These are phyloP conservation scores for Oenanthe sinensis DNA, from an alignment of 129 eudicot species.

Conservation along the genomic window DNA sequence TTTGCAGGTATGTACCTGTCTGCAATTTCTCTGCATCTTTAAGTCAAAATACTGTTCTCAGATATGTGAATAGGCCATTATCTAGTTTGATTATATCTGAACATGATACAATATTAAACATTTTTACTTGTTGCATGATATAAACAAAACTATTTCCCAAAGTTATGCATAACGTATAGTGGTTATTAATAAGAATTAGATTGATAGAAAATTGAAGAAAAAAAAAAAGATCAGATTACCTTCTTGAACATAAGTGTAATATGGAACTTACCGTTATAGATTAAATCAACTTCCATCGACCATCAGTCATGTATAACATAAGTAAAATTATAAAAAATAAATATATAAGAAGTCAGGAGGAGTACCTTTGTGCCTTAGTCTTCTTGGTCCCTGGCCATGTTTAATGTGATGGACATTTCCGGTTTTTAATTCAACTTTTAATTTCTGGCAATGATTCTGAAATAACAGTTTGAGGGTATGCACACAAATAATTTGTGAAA, in stretches of 20 bases:
- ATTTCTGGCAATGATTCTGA: not conserved
- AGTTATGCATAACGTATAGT: not conserved
- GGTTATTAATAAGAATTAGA: not conserved
- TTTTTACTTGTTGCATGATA: not conserved
- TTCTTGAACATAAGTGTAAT: not conserved
- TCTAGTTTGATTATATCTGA: not conserved
- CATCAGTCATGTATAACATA: not conserved
- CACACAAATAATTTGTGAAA: not conserved
- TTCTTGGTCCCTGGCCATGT: not conserved
- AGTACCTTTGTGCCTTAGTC: not conserved
- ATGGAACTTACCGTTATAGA: not conserved
- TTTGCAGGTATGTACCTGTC: constrained; percentile 52
- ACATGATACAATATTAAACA: not conserved
- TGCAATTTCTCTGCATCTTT: not conserved
- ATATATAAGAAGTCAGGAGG: not conserved
- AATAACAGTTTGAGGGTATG: not conserved
- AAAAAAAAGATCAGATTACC: not conserved
- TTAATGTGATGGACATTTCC: not conserved
- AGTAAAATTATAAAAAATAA: not conserved
- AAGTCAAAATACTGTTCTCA: not conserved
- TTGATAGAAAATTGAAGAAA: too few relatives aligned
- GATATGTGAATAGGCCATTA: not conserved
- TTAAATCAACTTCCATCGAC: not conserved
- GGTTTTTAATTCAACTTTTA: not conserved
- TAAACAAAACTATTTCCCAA: not conserved